Evolutionary conservation across 2,329 filamentous ascomycete genomes (phyloP).

Genomic region (Cladophialophora bantiana): DNA sequence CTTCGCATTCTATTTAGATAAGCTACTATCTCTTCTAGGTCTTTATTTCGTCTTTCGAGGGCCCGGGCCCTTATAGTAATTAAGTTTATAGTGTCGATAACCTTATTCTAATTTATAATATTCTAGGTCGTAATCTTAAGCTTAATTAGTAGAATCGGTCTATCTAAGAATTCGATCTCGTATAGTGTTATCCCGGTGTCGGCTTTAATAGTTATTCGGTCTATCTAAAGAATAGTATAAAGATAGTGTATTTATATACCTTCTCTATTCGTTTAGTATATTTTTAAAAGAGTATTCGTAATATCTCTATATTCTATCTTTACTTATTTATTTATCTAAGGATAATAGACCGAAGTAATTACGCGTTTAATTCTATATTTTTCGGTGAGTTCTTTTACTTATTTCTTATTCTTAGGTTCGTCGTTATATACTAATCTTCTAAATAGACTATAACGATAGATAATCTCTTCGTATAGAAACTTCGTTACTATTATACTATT

Average conservation of each 20-base stretch:
- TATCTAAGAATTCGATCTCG: too few relatives aligned
- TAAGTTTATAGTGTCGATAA: too few relatives aligned
- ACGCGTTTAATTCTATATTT: too few relatives aligned
- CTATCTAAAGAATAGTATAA: background rate
- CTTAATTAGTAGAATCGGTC: too few relatives aligned
- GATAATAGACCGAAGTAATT: too few relatives aligned
- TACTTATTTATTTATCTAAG: background rate
- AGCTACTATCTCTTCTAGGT: too few relatives aligned
- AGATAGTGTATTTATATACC: constrained; percentile 3
- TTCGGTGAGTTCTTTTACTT: too few relatives aligned
- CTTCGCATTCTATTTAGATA: too few relatives aligned
- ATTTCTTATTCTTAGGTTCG: background rate
- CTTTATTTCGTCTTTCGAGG: too few relatives aligned
- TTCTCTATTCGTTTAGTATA: background rate
- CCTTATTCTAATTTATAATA: too few relatives aligned
- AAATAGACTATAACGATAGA: background rate
- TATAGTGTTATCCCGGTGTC: background rate
- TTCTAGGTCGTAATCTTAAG: too few relatives aligned
- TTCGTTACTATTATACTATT: constrained; percentile 1
- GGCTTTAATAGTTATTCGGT: constrained; percentile 3
- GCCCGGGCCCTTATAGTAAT: too few relatives aligned
- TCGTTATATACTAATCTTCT: constrained; percentile 1
- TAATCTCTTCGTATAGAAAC: constrained; percentile 10
- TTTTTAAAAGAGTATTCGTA: constrained; percentile 4
- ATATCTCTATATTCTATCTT: constrained; percentile 1